Base-by-base conservation (phyloP, 768 basidiomycete species). In the Tulasnella sp. region DNA sequence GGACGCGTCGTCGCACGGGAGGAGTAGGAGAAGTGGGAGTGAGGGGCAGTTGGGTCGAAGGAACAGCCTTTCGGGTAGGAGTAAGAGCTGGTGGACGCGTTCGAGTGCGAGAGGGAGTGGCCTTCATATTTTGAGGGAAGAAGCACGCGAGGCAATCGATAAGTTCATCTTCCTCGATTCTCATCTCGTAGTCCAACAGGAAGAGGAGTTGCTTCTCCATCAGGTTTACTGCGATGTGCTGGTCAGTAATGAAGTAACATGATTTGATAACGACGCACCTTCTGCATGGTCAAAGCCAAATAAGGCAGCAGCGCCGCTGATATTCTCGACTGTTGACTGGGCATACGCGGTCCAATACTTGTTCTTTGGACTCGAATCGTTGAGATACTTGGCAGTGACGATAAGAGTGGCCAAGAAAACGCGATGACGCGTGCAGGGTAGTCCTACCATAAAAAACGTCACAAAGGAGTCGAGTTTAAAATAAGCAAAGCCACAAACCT, bases 131-230 rank as follows among this genome's bases (percentile, higher is more conserved):
- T n/a, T 16, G 19, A 20, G 48, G 35, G 55, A 67, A 61, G 67
- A 95, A 91, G 9, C 72, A 69, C 25, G 61, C 62, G 59, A 82
- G 74, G 50, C 70, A 67, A 37, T 57, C 57, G 56, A 74, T 64
- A 7, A 83, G 81, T 60, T 95, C 90, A 24, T 69, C 66, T 67
- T 99, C 93, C 58, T 78, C 74, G 64, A 96, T 88, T 42, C 87
- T 79, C 51, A 99, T 78, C 65, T 96, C 82, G 64, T 85, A 92
- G 68, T 93, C 86, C 59, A 99, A 79, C 53, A 98, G 72, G 65
- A 76, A 83, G 48, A 99, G 78, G 25, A 99, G 77, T 67, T 99
- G 90, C 68, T 81, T 85, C 70, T 99, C 93, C 93, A 98, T 98
- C 55, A 92, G 73, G 66, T 92, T 95, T 65, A 96, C 48, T 50